Conservation (phyloP, 78 protist species). For the Monosiga brevicollis region DNA sequence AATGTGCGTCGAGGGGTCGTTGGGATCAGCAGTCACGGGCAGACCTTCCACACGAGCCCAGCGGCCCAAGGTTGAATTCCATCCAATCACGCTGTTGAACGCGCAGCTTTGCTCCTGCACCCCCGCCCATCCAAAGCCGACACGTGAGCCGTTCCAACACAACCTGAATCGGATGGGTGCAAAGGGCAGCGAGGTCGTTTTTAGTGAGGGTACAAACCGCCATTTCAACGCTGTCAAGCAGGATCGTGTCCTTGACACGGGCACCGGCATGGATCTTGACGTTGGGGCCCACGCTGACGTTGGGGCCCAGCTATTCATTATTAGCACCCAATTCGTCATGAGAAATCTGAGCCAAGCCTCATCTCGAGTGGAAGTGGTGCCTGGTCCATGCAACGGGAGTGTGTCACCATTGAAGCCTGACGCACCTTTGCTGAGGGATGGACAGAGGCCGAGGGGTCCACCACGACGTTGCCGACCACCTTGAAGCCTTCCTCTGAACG, state of each 20-base stretch:
- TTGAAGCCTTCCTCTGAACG: not conserved
- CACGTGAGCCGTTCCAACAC: not conserved
- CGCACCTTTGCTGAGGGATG: conserved; percentile 14
- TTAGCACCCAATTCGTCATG: no score
- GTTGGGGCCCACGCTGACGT: conserved; percentile 15
- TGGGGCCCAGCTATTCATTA: conserved; percentile 30
- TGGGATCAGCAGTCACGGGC: not conserved
- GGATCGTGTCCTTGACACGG: conserved; percentile 6
- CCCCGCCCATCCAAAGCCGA: no score
- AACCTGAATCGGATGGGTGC: not conserved
- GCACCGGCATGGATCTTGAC: conserved; percentile 2
- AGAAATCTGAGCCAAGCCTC: no score
- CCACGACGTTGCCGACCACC: conserved; percentile 5
- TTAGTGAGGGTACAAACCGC: no score
- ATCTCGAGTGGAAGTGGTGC: no score
- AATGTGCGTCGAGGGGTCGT: not conserved
- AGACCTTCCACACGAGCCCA: conserved; percentile 29
- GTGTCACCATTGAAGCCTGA: no score
- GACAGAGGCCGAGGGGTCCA: conserved; percentile 14
- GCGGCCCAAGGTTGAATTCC: not conserved
- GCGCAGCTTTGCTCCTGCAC: conserved; percentile 13
- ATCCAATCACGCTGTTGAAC: conserved; percentile 12
- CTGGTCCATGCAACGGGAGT: no score
- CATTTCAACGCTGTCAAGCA: conserved; percentile 5
- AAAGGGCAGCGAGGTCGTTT: no score